Evolutionary conservation across 2,329 filamentous ascomycete species (phyloP), one percentile per base, ranked within the genome.

Genomic region (Nemania sp.): DNA sequence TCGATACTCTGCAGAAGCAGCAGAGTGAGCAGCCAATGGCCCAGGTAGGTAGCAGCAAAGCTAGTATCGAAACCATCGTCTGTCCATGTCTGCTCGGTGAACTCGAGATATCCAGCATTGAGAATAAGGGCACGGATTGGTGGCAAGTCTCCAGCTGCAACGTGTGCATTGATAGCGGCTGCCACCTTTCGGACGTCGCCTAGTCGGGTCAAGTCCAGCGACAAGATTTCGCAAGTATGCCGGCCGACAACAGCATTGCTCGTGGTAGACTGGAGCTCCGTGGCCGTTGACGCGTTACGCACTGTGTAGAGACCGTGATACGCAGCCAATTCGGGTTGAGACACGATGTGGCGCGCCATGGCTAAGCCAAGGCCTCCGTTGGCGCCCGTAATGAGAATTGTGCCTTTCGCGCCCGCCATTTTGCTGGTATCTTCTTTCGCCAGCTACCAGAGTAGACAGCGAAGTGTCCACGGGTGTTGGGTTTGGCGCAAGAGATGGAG

Each of bases 121-220:
- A 77, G 68, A 11, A 77, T 67, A 4, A 77, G 63, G 1, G 67
- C 72, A n/a, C 66, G 67, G 49, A 77, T 74, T 0, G 66, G 73
- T 6, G 74, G 72, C 28, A 75, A 61, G 2, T 68, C 60, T 19
- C 47, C 56, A 8, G 24, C 40, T 9, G 39, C 19, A 6, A 41
- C 12, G 12, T 23, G 39, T 12, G 11, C n/a, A 14, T 31, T 31
- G 11, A 31, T 31, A 14, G 28, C n/a, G 3, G 11, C 28, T 9
- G 28, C 28, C 9, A 31, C 28, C n/a, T 31, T 9, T 9, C 28
- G 28, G 9, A 31, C 28, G n/a, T 31, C n/a, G 28, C n/a, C 28
- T 12, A 14, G 11, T 9, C n/a, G 11, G 9, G 28, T 31, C 28
- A 31, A 31, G n/a, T 31, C 28, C n/a, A 31, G 28, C 9, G 28